Percentiles rank a stretch among this genome's conserved stretches.
Conservation (phyloP, 345 rosid genomes). For the Populus alba region DNA sequence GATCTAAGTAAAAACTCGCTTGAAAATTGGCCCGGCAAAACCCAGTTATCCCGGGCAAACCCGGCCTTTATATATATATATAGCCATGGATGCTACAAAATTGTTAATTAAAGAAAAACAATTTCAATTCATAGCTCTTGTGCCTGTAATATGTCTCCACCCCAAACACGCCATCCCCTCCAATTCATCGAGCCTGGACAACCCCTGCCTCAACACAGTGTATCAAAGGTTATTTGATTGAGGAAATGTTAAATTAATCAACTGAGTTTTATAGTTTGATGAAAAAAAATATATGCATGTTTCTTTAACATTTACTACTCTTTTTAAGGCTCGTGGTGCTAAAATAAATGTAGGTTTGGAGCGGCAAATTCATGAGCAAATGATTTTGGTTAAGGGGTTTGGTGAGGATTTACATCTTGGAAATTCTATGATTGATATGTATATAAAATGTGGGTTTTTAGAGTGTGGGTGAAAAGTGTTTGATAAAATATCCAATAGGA, state of each 20-base stretch:
- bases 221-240: too few relatives aligned
- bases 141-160: too few relatives aligned
- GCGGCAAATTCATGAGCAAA: conserved; percentile 69
- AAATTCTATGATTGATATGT: conserved; percentile 61
- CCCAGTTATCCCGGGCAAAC: too few relatives aligned
- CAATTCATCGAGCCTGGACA: too few relatives aligned
- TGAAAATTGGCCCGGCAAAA: too few relatives aligned
- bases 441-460: conserved; percentile 52
- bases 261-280: too few relatives aligned
- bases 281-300: too few relatives aligned
- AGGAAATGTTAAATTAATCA: not conserved
- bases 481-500: conserved; percentile 57
- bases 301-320: conserved; percentile 29
- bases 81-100: too few relatives aligned
- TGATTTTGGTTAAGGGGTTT: conserved; percentile 62
- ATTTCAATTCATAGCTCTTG: too few relatives aligned
- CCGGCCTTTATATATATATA: too few relatives aligned
- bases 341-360: conserved; percentile 47
- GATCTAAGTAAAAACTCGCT: too few relatives aligned
- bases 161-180: conserved; percentile 8
- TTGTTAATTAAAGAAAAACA: not conserved
- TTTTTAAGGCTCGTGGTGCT: conserved; percentile 56
- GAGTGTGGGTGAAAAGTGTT: conserved; percentile 55
- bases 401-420: conserved; percentile 59
- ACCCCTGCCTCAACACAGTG: too few relatives aligned